Evolutionary conservation across 441 rosid species (phyloP).

Genomic region (Euphorbia schlechtendalii): DNA sequence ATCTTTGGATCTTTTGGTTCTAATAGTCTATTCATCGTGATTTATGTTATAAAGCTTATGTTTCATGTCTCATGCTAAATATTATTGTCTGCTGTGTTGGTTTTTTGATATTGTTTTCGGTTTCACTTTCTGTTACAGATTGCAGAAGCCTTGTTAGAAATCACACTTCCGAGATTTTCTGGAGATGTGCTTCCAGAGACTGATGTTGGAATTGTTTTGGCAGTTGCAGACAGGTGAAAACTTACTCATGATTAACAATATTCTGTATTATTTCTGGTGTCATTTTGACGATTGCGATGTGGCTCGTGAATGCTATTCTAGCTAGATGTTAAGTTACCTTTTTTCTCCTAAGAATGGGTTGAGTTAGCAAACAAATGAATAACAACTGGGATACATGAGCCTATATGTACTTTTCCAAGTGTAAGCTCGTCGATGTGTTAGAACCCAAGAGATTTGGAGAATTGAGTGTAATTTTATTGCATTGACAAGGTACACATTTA

Average conservation of each 20-base stretch:
- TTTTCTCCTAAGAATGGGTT: not conserved
- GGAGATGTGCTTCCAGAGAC: slow-evolving; percentile 84
- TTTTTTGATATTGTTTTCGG: not conserved
- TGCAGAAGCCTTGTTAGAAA: slow-evolving; percentile 89
- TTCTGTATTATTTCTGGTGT: not conserved
- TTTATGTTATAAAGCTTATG: not conserved
- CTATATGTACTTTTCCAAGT: too few relatives aligned
- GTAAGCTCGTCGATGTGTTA: too few relatives aligned
- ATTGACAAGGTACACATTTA: too few relatives aligned
- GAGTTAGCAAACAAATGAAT: not conserved
- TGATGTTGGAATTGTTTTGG: slow-evolving; percentile 81
- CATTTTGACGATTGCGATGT: not conserved
- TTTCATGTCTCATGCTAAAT: not conserved
- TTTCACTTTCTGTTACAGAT: slow-evolving; percentile 39
- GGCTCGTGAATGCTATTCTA: not conserved
- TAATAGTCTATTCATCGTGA: not conserved
- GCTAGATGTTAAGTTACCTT: not conserved
- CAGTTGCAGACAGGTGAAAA: slow-evolving; percentile 83
- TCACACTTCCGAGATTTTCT: slow-evolving; percentile 81
- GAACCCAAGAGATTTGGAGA: too few relatives aligned
- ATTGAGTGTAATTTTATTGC: too few relatives aligned
- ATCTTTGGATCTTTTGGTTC: slow-evolving; percentile 7
- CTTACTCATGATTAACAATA: not conserved
- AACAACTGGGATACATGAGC: not conserved
- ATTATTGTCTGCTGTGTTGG: not conserved